These are phyloP conservation scores for Dryadomyces sulphureus DNA, from an alignment of 2,329 filamentous ascomycete species.

Conservation along the genomic window DNA sequence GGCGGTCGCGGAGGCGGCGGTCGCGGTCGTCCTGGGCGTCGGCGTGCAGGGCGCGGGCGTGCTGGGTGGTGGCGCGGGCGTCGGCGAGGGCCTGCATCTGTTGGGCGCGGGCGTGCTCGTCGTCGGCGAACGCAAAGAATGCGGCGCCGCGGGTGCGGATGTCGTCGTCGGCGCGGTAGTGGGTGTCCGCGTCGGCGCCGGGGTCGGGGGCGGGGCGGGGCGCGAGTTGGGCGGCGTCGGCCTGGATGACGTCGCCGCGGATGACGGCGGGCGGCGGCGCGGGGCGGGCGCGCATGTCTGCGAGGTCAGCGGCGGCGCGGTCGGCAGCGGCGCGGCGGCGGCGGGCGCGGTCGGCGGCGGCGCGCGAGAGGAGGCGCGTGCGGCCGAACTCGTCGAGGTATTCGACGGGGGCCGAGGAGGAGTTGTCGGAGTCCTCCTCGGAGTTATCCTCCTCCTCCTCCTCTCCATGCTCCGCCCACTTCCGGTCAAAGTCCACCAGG, in stretches of 20 bases:
- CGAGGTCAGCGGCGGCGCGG: conserved; percentile 42
- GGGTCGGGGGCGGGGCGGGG: too few relatives aligned
- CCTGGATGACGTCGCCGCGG: conserved; percentile 73
- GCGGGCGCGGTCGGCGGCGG: conserved; percentile 50
- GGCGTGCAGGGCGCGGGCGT: conserved; percentile 38
- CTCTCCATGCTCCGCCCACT: conserved; percentile 74
- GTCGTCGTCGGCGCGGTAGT: conserved; percentile 79
- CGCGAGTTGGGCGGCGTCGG: conserved; percentile 33
- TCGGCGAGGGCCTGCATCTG: conserved; percentile 66
- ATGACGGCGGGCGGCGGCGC: conserved; percentile 51
- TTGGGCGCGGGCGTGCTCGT: conserved; percentile 45
- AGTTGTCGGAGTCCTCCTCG: conserved; percentile 47
- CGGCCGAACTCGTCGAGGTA: conserved; percentile 88
- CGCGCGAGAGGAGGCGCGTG: conserved; percentile 55
- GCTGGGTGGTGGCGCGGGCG: conserved; percentile 55
- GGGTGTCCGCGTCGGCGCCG: conserved; percentile 32
- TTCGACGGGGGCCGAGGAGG: conserved; percentile 49
- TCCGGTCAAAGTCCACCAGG: conserved; percentile 87
- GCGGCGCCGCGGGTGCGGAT: conserved; percentile 77
- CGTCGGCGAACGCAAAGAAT: conserved; percentile 83
- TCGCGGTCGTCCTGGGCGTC: conserved; percentile 43
- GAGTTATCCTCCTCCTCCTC: conserved; percentile 52
- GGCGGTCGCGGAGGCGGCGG: conserved; percentile 42
- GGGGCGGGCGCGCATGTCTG: conserved; percentile 54
- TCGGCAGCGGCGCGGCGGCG: conserved; percentile 35